Percentiles rank a stretch among this genome's conserved stretches.
Conservation (phyloP, 2,329 filamentous ascomycete species). For the Paecilomyces fulvus region DNA sequence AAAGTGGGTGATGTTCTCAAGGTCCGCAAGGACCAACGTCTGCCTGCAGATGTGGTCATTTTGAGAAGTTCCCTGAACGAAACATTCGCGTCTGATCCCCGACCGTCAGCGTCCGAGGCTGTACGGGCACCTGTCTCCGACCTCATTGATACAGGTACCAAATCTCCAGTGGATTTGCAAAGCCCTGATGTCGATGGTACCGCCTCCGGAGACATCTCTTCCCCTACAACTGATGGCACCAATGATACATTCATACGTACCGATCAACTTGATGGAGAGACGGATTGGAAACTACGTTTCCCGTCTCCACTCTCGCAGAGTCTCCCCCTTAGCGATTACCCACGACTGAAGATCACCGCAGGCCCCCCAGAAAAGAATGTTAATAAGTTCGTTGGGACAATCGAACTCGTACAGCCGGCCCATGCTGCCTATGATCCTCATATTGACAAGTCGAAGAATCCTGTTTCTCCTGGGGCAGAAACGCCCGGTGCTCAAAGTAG, state of each 20-base stretch:
- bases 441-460: constrained; percentile 20
- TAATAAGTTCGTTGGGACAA: constrained; percentile 87
- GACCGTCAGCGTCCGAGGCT: constrained; percentile 12
- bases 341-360: constrained; percentile 60
- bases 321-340: constrained; percentile 64
- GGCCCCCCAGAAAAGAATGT: constrained; percentile 89
- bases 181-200: constrained; percentile 7
- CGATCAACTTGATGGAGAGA: constrained; percentile 94
- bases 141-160: constrained; percentile 17
- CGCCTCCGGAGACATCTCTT: constrained; percentile 16
- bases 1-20: constrained; percentile 95
- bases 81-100: constrained; percentile 24
- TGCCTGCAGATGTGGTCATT: constrained; percentile 91
- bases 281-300: constrained; percentile 92
- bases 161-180: constrained; percentile 8
- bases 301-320: constrained; percentile 78
- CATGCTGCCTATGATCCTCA: constrained; percentile 39
- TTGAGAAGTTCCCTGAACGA: constrained; percentile 69
- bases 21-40: constrained; percentile 80
- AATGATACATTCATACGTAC: constrained; percentile 96
- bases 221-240: constrained; percentile 28
- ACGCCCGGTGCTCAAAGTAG: constrained; percentile 8
- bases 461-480: constrained; percentile 9
- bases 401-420: constrained; percentile 60
- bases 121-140: constrained; percentile 20